Evolutionary conservation across 1,284 basidiomycete genomes (phyloP), one percentile per base, ranked within the genome.

Genomic region (Sphaerobolus stellatus): DNA sequence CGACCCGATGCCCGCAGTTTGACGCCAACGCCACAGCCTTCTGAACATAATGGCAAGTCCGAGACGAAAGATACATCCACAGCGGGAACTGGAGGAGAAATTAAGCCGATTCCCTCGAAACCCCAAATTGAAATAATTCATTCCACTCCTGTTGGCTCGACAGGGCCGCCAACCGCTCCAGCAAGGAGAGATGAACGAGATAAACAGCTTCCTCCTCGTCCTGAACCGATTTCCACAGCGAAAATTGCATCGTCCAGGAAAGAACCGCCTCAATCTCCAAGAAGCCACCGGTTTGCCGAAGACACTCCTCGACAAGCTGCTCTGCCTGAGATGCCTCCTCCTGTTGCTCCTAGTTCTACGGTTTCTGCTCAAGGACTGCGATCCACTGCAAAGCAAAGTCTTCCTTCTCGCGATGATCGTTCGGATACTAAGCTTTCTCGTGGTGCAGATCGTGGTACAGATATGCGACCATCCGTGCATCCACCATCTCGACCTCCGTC

Each of bases 341-440:
- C 89, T 16, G 74, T 71, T n/a, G 82, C 76, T 43, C 90, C 90
- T 2, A 92, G 90, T 62, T 88, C 90, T 62, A 91, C 87, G 0
- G 68, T 74, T 8, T 85, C 84, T n/a, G 90, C 90, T 0, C 88
- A 90, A 62, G 90, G 90, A 61, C 75, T 92, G 5, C 79, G 89
- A 48, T 86, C 88, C 63, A 89, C 85, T 6, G 88, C 88, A 8
- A 86, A 83, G 61, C 83, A 86, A 64, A 77, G 79, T 16, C 80
- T 84, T 45, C 49, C 30, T 47, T 60, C 33, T 24, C 50, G 53
- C 9, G 31, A 57, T 33, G 52, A 54, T 22, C 47, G 24, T n/a
- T n/a, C 47, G 43, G 40, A 43, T 30, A 40, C 11, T 41, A 47
- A 40, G 25, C 16, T 36, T 20, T 33, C 57, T 56, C 43, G 50